Base-by-base conservation (phyloP, 768 basidiomycete genomes). In the Zangia roseola region DNA sequence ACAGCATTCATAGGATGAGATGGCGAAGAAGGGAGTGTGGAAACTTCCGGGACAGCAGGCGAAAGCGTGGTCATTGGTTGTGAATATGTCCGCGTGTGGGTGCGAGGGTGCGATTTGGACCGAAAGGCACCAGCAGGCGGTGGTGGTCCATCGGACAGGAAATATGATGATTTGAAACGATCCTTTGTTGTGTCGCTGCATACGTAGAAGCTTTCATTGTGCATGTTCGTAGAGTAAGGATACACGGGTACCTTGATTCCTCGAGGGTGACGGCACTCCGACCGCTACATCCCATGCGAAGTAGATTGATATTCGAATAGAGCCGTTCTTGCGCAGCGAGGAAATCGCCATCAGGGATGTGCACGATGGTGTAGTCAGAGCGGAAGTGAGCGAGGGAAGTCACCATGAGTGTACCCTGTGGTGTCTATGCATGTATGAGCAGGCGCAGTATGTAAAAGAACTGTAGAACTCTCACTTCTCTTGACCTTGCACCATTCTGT, bases 361-460 rank as follows among this genome's bases (percentile, higher is more conserved):
- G 83, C 26, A 92, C 86, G 52, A 92, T 90, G 47, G 88, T 88
- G 64, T 82, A 88, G 72, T 92, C 90, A 2, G 89, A 91, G 47
- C 87, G 87, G 63, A 93, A 93, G 72, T 88, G 85, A 37, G 88
- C 87, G 23, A 93, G 79, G 10, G 89, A 91, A 23, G 91, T 93
- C 47, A 83, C 80, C 80, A 92, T 83, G 58, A 93, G 74, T 21
- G 77, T 69, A 41, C 91, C 91, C 45, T 82, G 70, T 13, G 77
- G 74, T 10, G 83, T 89, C 79, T 86, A 50, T 24, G 23, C 26
- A 30, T 24, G 31, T 35, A 45, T 56, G 41, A 57, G 54, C 34
- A 41, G 39, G 43, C 37, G 16, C 21, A 7, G n/a, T 26, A 41
- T 20, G 24, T 12, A 36, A 45, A 37, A 30, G 43, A 12, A 39